Evolutionary conservation across 179 eudicot species (phyloP).

Genomic region (Silene vulgaris): DNA sequence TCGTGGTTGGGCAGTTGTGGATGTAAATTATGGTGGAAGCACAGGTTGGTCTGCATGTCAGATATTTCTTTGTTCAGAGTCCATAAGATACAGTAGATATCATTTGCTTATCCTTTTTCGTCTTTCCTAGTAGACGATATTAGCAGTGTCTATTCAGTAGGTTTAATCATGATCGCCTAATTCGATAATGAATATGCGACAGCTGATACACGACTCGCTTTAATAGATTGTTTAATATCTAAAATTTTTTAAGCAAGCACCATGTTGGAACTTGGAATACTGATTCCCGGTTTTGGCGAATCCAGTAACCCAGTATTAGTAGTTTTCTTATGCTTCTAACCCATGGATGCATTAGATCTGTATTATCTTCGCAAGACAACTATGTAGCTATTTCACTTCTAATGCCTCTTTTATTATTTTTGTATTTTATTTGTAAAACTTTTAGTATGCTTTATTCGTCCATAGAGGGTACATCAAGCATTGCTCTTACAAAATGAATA

Average conservation of each 20-base stretch:
- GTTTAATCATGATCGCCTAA: not conserved
- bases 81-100: not conserved
- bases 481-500: too few relatives aligned
- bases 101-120: constrained; percentile 2
- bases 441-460: too few relatives aligned
- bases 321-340: not conserved
- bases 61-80: not conserved
- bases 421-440: too few relatives aligned
- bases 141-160: not conserved
- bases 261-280: too few relatives aligned
- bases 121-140: not conserved
- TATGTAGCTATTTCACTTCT: not conserved
- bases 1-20: constrained; percentile 96
- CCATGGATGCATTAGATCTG: not conserved
- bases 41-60: constrained; percentile 46
- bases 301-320: not conserved
- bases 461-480: too few relatives aligned
- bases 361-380: not conserved
- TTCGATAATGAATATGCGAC: not conserved
- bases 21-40: constrained; percentile 98
- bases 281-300: not conserved
- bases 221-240: not conserved
- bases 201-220: not conserved
- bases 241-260: too few relatives aligned
- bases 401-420: not conserved